phyloP scores from a whole-genome alignment of 148 eudicot species.

The Chenopodium suecicum region DNA sequence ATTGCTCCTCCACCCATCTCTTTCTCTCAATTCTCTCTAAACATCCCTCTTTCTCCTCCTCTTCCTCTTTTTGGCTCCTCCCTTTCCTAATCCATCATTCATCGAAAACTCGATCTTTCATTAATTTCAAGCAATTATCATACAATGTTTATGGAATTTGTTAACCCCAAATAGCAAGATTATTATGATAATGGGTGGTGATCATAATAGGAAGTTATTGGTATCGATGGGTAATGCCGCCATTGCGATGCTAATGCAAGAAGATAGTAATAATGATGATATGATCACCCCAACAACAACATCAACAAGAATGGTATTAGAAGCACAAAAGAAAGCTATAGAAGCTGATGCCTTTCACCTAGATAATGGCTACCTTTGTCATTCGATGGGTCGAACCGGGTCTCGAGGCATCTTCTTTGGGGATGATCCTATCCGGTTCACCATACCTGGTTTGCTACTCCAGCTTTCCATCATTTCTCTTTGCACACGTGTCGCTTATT shows the following conservation, averaged over 20 bases:
- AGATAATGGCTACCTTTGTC: slow-evolving; percentile 26
- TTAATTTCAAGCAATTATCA: not conserved
- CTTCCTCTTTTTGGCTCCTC: not conserved
- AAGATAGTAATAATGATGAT: not conserved
- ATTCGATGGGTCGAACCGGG: slow-evolving; percentile 21
- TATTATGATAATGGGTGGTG: not conserved
- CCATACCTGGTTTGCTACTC: slow-evolving; percentile 35
- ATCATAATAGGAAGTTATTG: not conserved
- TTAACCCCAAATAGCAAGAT: not conserved
- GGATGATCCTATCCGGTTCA: slow-evolving; percentile 33
- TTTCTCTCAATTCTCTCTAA: not conserved
- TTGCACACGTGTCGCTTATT: slow-evolving; percentile 31
- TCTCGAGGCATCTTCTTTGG: slow-evolving; percentile 38
- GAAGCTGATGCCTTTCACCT: slow-evolving; percentile 23
- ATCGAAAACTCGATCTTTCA: not conserved
- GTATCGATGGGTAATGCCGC: not conserved
- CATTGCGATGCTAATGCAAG: slow-evolving; percentile 10
- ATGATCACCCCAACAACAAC: not conserved
- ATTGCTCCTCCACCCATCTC: slow-evolving; percentile 12
- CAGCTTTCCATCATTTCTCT: slow-evolving; percentile 38
- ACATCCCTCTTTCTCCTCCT: not conserved
- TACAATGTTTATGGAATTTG: not conserved
- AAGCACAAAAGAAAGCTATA: not conserved
- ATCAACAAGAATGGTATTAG: slow-evolving; percentile 2
- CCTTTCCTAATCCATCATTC: not conserved